Base-by-base conservation (phyloP, 2,329 filamentous ascomycete species). In the Aspergillus sp. region DNA sequence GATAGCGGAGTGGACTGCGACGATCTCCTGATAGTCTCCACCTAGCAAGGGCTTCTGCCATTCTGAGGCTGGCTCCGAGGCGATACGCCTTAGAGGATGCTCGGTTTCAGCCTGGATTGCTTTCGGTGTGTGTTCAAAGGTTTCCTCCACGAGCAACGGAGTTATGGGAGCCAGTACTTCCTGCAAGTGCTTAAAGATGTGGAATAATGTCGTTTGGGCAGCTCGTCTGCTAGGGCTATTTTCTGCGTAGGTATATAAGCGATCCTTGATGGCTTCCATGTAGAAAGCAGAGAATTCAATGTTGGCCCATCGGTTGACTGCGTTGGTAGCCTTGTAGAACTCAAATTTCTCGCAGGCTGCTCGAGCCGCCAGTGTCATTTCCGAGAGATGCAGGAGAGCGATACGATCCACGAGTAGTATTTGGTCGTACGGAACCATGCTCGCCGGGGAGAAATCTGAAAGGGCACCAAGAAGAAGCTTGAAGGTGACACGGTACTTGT, bases 201-300 rank as follows among this genome's bases (percentile, higher is more conserved):
- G 71, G 47, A 79, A 80, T 7, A 88, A 73, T 2, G 84, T 81
- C 5, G 77, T 80, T 64, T 88, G 86, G 1, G 84, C 82, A 21
- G 79, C 78, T 24, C 78, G 69, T 52, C 86, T 79, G 48, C 90
- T 75, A 4, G 84, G 80, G 47, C 89, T 88, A 14, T 84, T 81
- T 14, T 84, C 84, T 59, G 87, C 84, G 31, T 90, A 90, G 46
- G 93, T 95, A 78, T 99, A 99, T 1, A 98, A 80, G 3, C 91
- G 83, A 68, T 99, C 95, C 75, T 99, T 99, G 66, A 93, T 82
- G 0, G 90, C 87, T 74, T 99, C 95, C 57, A 99, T 86, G 73
- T 98, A 99, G 73, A 97, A 96, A 0, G 93, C 89, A 0, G 92
- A 97, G 23, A 99, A 82, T 64, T 97, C 90, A 23, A 82, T 86